Conservation (phyloP, 768 basidiomycete species). For the Filobasidium floriforme region DNA sequence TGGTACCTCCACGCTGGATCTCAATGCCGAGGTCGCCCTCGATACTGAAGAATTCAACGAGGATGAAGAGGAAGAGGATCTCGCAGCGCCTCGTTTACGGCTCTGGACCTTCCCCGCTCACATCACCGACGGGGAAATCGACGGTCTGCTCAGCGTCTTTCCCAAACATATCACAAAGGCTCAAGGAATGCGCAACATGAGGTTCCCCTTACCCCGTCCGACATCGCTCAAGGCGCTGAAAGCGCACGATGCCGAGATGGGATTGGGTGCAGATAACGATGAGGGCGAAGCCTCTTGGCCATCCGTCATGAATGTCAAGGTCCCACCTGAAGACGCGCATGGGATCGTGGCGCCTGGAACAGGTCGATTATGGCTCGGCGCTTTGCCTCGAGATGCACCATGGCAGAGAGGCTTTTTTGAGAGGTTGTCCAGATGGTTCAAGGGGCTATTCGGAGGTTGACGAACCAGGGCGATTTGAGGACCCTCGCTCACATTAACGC, state of each 20-base stretch:
- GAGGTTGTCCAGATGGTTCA: conserved; percentile 70
- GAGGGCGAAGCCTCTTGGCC: conserved; percentile 20
- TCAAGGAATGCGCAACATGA: conserved; percentile 32
- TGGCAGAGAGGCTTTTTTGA: conserved; percentile 77
- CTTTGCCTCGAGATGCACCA: conserved; percentile 55
- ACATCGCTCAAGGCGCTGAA: conserved; percentile 1
- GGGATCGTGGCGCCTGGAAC: conserved; percentile 28
- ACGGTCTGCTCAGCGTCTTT: conserved; percentile 63
- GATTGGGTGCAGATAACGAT: not conserved
- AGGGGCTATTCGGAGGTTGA: conserved; percentile 58
- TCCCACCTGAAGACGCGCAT: conserved; percentile 17
- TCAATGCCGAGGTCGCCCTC: conserved; percentile 18
- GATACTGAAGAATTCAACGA: conserved; percentile 43
- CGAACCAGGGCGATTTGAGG: not conserved
- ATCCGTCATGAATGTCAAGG: not conserved
- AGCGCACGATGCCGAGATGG: conserved; percentile 2
- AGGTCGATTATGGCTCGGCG: conserved; percentile 62
- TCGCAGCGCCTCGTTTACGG: conserved; percentile 49
- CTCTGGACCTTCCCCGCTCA: conserved; percentile 71
- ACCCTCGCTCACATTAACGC: no score
- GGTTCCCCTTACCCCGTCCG: conserved; percentile 52
- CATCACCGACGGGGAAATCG: conserved; percentile 63
- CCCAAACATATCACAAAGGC: conserved; percentile 61
- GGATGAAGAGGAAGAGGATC: conserved; percentile 31
- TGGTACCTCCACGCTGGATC: not conserved